Conservation (phyloP, 2,329 filamentous ascomycete genomes). For the Aspergillus hiratsukae region DNA sequence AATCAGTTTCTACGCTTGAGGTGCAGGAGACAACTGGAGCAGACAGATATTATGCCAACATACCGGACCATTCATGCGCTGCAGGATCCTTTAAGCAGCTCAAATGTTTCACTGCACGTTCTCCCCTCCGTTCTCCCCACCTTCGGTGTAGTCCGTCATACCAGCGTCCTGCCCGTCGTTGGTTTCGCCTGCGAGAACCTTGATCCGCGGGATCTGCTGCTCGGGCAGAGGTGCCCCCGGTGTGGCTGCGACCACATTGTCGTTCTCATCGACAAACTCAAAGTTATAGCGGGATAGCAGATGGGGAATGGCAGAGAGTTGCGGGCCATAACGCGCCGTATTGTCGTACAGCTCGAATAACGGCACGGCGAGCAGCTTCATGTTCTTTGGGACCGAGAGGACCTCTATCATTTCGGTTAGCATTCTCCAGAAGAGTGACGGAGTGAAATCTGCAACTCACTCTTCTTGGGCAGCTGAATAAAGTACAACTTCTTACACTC, state of each 20-base stretch:
- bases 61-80: background rate
- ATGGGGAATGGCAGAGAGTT: conserved; percentile 93
- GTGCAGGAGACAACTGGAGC: background rate
- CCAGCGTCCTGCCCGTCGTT: conserved; percentile 30
- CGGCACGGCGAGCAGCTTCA: conserved; percentile 96
- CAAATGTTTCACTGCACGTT: conserved; percentile 11
- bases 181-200: conserved; percentile 56
- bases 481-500: conserved; percentile 99
- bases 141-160: conserved; percentile 30
- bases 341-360: conserved; percentile 99
- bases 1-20: background rate
- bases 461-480: conserved; percentile 87
- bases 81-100: background rate
- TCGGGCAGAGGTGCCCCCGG: conserved; percentile 64
- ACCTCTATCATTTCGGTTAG: conserved; percentile 59
- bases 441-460: conserved; percentile 50
- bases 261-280: conserved; percentile 92
- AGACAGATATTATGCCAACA: background rate
- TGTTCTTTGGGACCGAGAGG: conserved; percentile 95
- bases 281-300: conserved; percentile 94
- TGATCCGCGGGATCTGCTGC: conserved; percentile 57
- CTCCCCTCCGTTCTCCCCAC: conserved; percentile 20
- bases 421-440: background rate
- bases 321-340: conserved; percentile 87
- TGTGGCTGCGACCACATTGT: conserved; percentile 78